These are phyloP conservation scores for Boehmeria nivea DNA, from an alignment of 306 rosid genomes.

Conservation along the genomic window DNA sequence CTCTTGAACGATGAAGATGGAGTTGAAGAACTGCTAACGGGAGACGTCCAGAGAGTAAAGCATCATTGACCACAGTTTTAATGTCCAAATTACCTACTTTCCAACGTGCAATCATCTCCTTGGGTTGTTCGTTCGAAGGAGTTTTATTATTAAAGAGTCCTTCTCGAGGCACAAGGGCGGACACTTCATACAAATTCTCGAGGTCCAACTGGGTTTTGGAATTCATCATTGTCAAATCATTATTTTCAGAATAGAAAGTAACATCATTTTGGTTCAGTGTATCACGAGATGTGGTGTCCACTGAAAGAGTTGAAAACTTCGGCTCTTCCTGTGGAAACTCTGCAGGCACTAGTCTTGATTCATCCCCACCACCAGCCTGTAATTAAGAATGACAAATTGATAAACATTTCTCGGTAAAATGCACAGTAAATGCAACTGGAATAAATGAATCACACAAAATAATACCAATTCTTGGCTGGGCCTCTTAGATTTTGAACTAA, in stretches of 20 bases:
- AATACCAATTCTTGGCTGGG: slow-evolving; percentile 70
- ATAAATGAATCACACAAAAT: slow-evolving; percentile 17
- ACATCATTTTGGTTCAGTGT: slow-evolving; percentile 45
- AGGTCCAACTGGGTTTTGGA: slow-evolving; percentile 37
- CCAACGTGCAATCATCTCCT: slow-evolving; percentile 97
- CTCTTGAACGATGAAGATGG: slow-evolving; percentile 73
- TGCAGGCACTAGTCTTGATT: slow-evolving; percentile 29
- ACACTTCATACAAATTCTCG: slow-evolving; percentile 43
- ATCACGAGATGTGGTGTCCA: slow-evolving; percentile 42
- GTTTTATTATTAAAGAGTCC: slow-evolving; percentile 39
- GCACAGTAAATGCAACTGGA: slow-evolving; percentile 10
- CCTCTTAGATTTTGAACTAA: slow-evolving; percentile 63
- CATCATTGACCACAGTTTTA: slow-evolving; percentile 86
- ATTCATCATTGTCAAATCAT: slow-evolving; percentile 50
- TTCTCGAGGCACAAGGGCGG: slow-evolving; percentile 44
- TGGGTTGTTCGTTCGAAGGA: slow-evolving; percentile 69
- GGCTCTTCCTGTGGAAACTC: slow-evolving; percentile 53
- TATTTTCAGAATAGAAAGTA: slow-evolving; percentile 47
- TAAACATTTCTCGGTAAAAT: slow-evolving; percentile 4
- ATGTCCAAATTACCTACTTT: slow-evolving; percentile 77
- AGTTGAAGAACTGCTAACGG: slow-evolving; percentile 96
- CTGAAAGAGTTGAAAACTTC: slow-evolving; percentile 40
- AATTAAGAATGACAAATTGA: slow-evolving; percentile 25
- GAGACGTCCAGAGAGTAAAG: slow-evolving; percentile 89
- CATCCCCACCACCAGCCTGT: slow-evolving; percentile 58